These are phyloP conservation scores for Barnettozyma californica DNA, from an alignment of 805 yeast species.

Conservation along the genomic window DNA sequence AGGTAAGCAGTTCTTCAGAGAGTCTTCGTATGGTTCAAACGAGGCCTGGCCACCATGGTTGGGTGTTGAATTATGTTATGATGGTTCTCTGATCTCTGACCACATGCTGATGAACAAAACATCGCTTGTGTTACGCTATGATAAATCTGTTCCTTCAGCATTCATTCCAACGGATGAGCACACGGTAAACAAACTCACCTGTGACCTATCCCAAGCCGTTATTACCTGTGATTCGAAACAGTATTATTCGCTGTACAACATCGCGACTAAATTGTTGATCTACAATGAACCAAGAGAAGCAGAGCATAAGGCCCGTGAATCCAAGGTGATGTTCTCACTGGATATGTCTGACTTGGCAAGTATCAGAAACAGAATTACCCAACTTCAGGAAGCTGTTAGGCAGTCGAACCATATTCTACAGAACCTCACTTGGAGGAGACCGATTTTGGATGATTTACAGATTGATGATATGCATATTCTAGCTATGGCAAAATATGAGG, in stretches of 20 bases:
- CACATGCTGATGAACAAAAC: conserved; percentile 59
- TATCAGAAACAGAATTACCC: conserved; percentile 41
- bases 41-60: conserved; percentile 88
- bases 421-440: conserved; percentile 45
- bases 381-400: conserved; percentile 44
- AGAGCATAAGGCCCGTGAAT: conserved; percentile 50
- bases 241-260: conserved; percentile 59
- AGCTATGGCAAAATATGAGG: conserved; percentile 31
- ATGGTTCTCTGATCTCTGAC: conserved; percentile 40
- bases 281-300: conserved; percentile 70
- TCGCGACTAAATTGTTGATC: conserved; percentile 57
- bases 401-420: conserved; percentile 37
- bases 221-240: conserved; percentile 70
- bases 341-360: conserved; percentile 58
- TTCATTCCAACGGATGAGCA: conserved; percentile 26
- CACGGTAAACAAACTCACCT: conserved; percentile 42
- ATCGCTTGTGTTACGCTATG: conserved; percentile 56
- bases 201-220: conserved; percentile 66
- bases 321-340: conserved; percentile 61
- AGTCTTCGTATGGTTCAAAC: conserved; percentile 55
- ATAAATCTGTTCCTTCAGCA: conserved; percentile 44
- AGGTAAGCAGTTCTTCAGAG: conserved; percentile 40
- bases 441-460: conserved; percentile 44
- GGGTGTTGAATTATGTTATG: conserved; percentile 63
- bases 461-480: conserved; percentile 38